Evolutionary conservation across 2,329 filamentous ascomycete species (phyloP).

Genomic region (Aspergillus latus): DNA sequence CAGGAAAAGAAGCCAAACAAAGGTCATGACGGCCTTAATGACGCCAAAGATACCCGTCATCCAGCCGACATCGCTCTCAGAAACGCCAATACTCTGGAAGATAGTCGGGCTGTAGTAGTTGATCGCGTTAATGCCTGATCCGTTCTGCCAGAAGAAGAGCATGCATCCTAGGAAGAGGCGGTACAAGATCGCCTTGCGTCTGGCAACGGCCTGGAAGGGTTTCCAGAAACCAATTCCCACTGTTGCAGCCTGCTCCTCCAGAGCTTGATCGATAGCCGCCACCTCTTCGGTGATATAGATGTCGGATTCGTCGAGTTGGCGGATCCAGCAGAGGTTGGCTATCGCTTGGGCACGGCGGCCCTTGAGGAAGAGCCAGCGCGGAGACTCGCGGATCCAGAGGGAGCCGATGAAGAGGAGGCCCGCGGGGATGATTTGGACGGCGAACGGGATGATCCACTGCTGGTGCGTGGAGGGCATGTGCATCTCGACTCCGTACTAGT

Average conservation of each 20-base stretch:
- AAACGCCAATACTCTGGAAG: constrained; percentile 64
- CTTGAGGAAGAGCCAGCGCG: constrained; percentile 67
- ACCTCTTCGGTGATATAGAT: constrained; percentile 73
- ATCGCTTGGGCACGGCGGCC: constrained; percentile 67
- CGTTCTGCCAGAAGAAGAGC: constrained; percentile 79
- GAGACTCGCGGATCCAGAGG: constrained; percentile 62
- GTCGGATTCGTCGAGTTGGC: constrained; percentile 39
- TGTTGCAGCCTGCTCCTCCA: constrained; percentile 61
- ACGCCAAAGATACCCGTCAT: constrained; percentile 77
- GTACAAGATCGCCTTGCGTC: constrained; percentile 61
- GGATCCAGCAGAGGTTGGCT: constrained; percentile 50
- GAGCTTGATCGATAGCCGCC: constrained; percentile 65
- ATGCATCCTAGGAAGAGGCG: constrained; percentile 71
- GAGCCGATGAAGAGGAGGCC: constrained; percentile 51
- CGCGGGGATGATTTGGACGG: constrained; percentile 34
- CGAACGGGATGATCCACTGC: constrained; percentile 38
- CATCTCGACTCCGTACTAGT: constrained; percentile 52
- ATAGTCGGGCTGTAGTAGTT: constrained; percentile 73
- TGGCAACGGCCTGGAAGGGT: constrained; percentile 60
- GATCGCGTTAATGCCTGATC: constrained; percentile 72
- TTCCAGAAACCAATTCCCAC: constrained; percentile 75
- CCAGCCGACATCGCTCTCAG: constrained; percentile 52
- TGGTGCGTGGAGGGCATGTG: constrained; percentile 28
- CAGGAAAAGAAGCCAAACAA: constrained; percentile 67
- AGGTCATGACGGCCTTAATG: constrained; percentile 67